Evolutionary conservation across 140 eudicot species (phyloP), one percentile per base, ranked within the genome.

Genomic region (Ambrosia hybrid): DNA sequence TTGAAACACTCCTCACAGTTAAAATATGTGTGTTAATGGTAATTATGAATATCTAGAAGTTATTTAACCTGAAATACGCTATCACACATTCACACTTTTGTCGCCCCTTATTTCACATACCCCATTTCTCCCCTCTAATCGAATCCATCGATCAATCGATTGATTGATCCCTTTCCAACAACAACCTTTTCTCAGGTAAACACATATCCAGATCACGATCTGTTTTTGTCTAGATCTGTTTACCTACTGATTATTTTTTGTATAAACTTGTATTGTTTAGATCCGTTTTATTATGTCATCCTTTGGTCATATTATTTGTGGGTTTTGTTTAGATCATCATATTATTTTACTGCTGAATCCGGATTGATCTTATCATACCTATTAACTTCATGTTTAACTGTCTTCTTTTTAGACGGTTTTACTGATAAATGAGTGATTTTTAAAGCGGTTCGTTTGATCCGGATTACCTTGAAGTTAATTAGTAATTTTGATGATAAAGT

Each of bases 121-220:
- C 9, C 15, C 65, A 6, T 73, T 64, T 52, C 45, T n/a, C 57
- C 13, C 58, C 30, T 30, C 34, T 30, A 1, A 56, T 75, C 71
- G 45, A 8, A 30, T 30, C 34, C 34, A 30, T 30, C 34, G 34
- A 30, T 30, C 48, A 61, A 77, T 60, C 72, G 72, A 70, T 70
- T 72, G 48, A 52, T 74, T 9, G 67, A 75, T 65, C 79, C 73
- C 15, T 71, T 45, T 53, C 68, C 5, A 71, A 64, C 68, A 71
- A 64, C 67, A 70, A 70, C 10, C 67, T 64, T 33, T 78, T 64
- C 68, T 71, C 78, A 78, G 82, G 82, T 78, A 78, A 71, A 71
- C 55, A 78, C 36, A 71, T 68, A 71, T 71, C 77, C 73, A 78
- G 73, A n/a, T n/a, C n/a, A n/a, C n/a, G n/a, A n/a, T n/a, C n/a